Evolutionary conservation across 208 protist genomes (phyloP).

Genomic region (Acanthamoeba sp.): DNA sequence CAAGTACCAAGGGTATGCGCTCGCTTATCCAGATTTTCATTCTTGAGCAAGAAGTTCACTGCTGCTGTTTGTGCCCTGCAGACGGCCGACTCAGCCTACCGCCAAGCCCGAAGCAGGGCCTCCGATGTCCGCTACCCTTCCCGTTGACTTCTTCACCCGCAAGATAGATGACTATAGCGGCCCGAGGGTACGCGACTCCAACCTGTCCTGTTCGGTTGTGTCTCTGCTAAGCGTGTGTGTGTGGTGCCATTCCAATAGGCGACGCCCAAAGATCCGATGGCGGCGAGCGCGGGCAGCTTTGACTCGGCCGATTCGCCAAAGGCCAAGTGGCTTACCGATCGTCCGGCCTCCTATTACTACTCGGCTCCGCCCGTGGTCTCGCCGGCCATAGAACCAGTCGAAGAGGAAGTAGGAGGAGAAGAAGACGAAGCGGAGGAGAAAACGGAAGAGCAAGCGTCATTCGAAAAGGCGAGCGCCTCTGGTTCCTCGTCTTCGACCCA

Average conservation of each 20-base stretch:
- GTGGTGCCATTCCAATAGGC: not conserved
- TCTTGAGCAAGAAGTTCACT: too few relatives aligned
- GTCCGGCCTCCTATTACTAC: conserved; percentile 24
- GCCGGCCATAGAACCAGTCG: not conserved
- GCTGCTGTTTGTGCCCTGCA: not conserved
- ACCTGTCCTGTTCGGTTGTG: not conserved
- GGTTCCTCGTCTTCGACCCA: not conserved
- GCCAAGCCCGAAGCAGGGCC: not conserved
- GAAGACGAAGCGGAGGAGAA: not conserved
- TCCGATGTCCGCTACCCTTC: not conserved
- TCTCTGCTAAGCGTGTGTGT: not conserved
- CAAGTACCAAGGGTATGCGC: not conserved
- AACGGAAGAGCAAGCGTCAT: not conserved
- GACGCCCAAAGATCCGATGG: not conserved
- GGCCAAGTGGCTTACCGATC: conserved; percentile 37
- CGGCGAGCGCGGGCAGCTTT: not conserved
- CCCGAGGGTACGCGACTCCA: not conserved
- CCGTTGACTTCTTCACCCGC: not conserved
- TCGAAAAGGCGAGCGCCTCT: not conserved
- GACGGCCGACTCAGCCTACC: not conserved
- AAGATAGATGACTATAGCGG: not conserved
- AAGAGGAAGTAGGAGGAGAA: not conserved
- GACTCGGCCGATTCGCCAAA: not conserved
- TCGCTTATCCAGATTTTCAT: too few relatives aligned
- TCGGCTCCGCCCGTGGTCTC: not conserved